Evolutionary conservation across 768 basidiomycete genomes (phyloP), one percentile per base, ranked within the genome.

Genomic region (Boletus huronensis): DNA sequence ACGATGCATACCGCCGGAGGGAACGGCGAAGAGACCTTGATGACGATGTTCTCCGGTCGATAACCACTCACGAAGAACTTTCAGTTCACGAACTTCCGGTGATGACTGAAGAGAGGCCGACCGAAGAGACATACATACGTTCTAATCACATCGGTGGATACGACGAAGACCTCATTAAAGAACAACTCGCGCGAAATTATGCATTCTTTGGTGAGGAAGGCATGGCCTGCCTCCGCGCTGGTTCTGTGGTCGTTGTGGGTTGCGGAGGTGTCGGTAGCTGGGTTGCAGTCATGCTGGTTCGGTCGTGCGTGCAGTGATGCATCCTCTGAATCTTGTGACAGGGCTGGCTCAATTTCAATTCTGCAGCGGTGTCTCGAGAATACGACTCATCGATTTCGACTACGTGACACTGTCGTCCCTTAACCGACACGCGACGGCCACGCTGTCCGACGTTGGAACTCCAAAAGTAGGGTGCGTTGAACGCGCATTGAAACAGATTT

Each of bases 191-290:
- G 4, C 76, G 97, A 39, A 98, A 98, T 72, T 97, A 96, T 63
- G 85, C 89, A 9, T 98, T 98, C 73, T 88, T 98, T 50, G 93
- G 93, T 0, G 90, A 95, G 31, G 89, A 93, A 34, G 83, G 83
- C 38, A 96, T 98, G 91, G 69, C 73, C 10, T 85, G 82, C 65
- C 79, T 98, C 49, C 79, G 97, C 49, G 65, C 76, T 9, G 82
- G 84, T 13, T 82, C 77, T 5, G 94, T 98, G 1, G 93, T 92
- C 17, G 75, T 98, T 19, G 87, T 99, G 3, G 97, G 97, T 6
- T 93, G 94, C 60, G 97, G 97, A 54, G 96, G 97, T 2, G 97
- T 99, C 0, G 97, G 97, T 0, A 94, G 91, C 65, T 96, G 93
- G 91, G 90, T 86, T 35, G 93, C 94, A 16, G 82, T 96, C 31